Evolutionary conservation across 2,329 filamentous ascomycete genomes (phyloP).

Genomic region (Lachnellula arida): DNA sequence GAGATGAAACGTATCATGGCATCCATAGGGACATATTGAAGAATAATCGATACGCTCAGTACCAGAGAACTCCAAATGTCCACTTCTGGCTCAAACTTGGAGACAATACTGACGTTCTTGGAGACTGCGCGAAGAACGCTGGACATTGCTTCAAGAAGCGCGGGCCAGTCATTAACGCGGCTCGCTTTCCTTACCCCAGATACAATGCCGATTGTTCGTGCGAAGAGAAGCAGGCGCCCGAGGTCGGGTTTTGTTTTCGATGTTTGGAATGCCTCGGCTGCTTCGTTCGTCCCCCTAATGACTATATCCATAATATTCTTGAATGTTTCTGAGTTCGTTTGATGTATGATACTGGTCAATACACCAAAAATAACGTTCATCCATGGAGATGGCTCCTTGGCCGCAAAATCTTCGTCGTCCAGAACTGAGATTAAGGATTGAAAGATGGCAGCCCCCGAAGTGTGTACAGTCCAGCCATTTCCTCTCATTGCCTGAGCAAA

Average conservation of each 20-base stretch:
- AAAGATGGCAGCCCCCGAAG: slow-evolving; percentile 51
- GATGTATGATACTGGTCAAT: slow-evolving; percentile 76
- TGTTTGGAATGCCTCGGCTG: slow-evolving; percentile 37
- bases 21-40: slow-evolving; percentile 76
- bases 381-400: slow-evolving; percentile 44
- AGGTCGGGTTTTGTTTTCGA: slow-evolving; percentile 30
- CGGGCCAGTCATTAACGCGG: slow-evolving; percentile 68
- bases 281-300: slow-evolving; percentile 41
- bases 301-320: slow-evolving; percentile 60
- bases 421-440: slow-evolving; percentile 41
- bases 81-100: slow-evolving; percentile 30
- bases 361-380: slow-evolving; percentile 68
- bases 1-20: slow-evolving; percentile 67
- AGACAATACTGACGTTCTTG: slow-evolving; percentile 32
- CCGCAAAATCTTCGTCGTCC: slow-evolving; percentile 44
- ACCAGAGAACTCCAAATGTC: slow-evolving; percentile 55
- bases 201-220: slow-evolving; percentile 61
- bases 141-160: slow-evolving; percentile 53
- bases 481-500: slow-evolving; percentile 77
- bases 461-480: slow-evolving; percentile 55
- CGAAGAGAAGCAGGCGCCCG: slow-evolving; percentile 43
- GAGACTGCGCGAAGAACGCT: slow-evolving; percentile 47
- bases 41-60: slow-evolving; percentile 58
- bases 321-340: slow-evolving; percentile 72
- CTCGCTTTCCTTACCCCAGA: slow-evolving; percentile 78